Evolutionary conservation across 2,329 filamentous ascomycete genomes (phyloP), one percentile per base, ranked within the genome.

Genomic region (Sporothrix curviconia): DNA sequence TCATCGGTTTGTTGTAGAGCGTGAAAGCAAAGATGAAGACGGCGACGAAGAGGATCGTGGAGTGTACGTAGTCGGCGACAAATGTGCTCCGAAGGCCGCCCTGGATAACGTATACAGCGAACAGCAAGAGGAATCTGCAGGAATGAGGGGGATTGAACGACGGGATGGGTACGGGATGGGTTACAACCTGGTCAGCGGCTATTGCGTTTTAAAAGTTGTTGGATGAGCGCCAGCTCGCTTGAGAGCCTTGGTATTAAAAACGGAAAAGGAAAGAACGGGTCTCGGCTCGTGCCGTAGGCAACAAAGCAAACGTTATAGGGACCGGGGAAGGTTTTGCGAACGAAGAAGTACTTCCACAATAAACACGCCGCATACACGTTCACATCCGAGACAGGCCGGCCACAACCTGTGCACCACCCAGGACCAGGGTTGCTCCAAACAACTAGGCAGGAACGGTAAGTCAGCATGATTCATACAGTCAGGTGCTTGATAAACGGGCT

Each of bases 51-150:
- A 75, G 56, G 42, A 75, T 72, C 7, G 70, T 67, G 0, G 72
- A 74, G 59, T 76, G 73, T 1, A 67, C 66, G 56, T 74, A 76
- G 58, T 75, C 73, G 12, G 70, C 70, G 43, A 74, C 71, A 42
- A 75, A 74, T 0, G 72, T 75, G 19, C 67, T 68, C 2, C 72
- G 65, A 47, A 75, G 59, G 2, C 72, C 73, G 19, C 72, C 73
- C 2, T 66, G 66, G 53, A 74, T 69, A 4, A 74, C 71, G 60
- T 75, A 75, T 1, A 66, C 69, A 1, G 66, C 68, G n/a, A 0
- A 74, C 72, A 1, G 70, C 72, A 0, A 70, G 58, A 0, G 72
- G 72, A 44, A 74, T 72, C 36, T 50, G 25, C 34, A 34, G 11
- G 15, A 11, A 15, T 7, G 7, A 42, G 22, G n/a, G 39, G 39